Evolutionary conservation across 2,329 filamentous ascomycete genomes (phyloP), one percentile per base, ranked within the genome.

Genomic region (Colletotrichum somersetense): DNA sequence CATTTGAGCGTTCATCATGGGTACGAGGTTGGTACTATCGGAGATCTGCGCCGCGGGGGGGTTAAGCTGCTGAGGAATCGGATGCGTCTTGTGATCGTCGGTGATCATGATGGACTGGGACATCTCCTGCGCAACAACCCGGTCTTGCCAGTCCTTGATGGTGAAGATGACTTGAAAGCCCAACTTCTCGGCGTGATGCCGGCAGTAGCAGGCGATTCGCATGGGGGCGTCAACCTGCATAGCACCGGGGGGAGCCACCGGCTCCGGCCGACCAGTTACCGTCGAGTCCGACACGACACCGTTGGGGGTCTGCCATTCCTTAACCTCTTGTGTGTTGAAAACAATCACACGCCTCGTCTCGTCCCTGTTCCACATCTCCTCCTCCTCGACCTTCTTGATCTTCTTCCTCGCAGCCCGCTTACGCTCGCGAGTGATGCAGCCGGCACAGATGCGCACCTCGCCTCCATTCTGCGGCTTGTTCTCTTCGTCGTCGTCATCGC

Each of bases 131-230:
- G 94, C 93, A 55, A 98, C 85, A 42, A 97, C 84, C 56, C 91
- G 90, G 76, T 91, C 93, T 74, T 90, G 85, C 78, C 89, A 89
- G 81, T 98, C 94, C 79, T 95, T 97, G 78, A 99, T 87, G 1
- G 96, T 98, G 82, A 98, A 97, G 74, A 99, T 97, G 77, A 98
- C 95, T 74, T 89, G 87, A 82, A 98, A 99, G 1, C 96, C 96
- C 75, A 92, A 86, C 84, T 98, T 98, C 83, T 98, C 96, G 72
- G 92, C 91, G 77, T 98, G 96, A 79, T 99, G 96, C 26, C 96
- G 91, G 82, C 96, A 98, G 82, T 98, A 99, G 81, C 96, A 99
- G 33, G 95, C 94, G 77, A 99, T 98, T 12, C 96, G 92, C 95
- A 98, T 97, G 0, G 94, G 95, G 2, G 94, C 90, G 75, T 95